A percentile compares a stretch with the other conserved stretches of the same genome.
phyloP scores from a whole-genome alignment of 495 filamentous ascomycete genomes.

The Aspergillus nidulans region DNA sequence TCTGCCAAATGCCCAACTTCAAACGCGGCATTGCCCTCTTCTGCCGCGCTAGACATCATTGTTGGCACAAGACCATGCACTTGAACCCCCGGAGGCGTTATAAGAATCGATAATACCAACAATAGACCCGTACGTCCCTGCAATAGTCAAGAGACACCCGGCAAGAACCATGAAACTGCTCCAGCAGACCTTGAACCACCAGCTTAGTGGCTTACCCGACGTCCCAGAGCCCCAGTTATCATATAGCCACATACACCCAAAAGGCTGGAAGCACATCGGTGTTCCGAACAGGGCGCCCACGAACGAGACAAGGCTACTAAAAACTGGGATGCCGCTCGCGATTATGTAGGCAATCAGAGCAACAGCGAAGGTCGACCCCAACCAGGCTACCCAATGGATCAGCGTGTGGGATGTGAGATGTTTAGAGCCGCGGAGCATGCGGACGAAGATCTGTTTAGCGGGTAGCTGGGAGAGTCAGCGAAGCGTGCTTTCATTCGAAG shows the following conservation, averaged over 20 bases:
- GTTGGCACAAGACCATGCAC: slow-evolving; percentile 16
- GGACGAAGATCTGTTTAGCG: slow-evolving; percentile 60
- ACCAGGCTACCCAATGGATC: slow-evolving; percentile 49
- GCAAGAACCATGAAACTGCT: slow-evolving; percentile 17
- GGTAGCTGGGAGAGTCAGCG: slow-evolving; percentile 25
- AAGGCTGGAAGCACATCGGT: not conserved
- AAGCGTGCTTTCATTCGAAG: not conserved
- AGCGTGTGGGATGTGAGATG: slow-evolving; percentile 53
- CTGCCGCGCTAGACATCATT: slow-evolving; percentile 1
- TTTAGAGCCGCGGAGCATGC: slow-evolving; percentile 49
- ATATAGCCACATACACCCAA: not conserved
- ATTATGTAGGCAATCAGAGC: slow-evolving; percentile 61
- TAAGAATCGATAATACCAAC: slow-evolving; percentile 47
- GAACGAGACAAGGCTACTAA: slow-evolving; percentile 55
- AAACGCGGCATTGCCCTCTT: not conserved
- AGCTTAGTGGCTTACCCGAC: not conserved
- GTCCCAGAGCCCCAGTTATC: not conserved
- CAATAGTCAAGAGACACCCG: slow-evolving; percentile 43
- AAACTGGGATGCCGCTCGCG: slow-evolving; percentile 66
- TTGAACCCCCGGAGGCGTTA: slow-evolving; percentile 7
- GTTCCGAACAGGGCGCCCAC: slow-evolving; percentile 24
- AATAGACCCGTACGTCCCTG: slow-evolving; percentile 51
- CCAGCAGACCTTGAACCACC: slow-evolving; percentile 17
- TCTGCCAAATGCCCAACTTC: not conserved
- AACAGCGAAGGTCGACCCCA: slow-evolving; percentile 47